Base-by-base conservation (phyloP, 2,329 filamentous ascomycete species). In the Phyllosticta ampelicida region DNA sequence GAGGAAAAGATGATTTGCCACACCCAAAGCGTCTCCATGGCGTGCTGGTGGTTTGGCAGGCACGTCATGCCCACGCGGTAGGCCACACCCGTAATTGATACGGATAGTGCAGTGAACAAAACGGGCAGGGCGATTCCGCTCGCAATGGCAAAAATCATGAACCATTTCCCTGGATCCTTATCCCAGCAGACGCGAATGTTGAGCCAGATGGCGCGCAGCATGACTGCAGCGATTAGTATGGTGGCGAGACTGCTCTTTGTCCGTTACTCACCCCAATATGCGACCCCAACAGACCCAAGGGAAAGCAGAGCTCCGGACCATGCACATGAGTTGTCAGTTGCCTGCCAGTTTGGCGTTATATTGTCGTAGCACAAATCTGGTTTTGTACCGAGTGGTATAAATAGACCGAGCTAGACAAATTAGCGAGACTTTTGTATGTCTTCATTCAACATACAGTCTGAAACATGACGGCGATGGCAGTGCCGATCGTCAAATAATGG, bases 291-390 rank as follows among this genome's bases (percentile, higher is more conserved):
- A 48, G 89, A 89, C 51, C 91, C 91, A 26, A 89, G 80, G 23
- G 94, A 79, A 29, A 95, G 73, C 58, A 95, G 81, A 1, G 86
- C 79, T 2, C 90, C 90, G 0, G 89, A 92, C 56, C 88, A 84
- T 3, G 88, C 90, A 67, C 91, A 96, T 3, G 88, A 83, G 18
- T 82, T 73, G 68, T 80, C 86, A 11, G 82, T 85, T 57, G 81
- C 74, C 87, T 95, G 94, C 66, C 87, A 86, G 65, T 95, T 82
- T 0, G 91, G 91, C 0, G 91, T 96, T 66, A 96, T 95, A 20
- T 77, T 75, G 69, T 96, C 87, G 68, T 82, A 86, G 71, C 91
- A 96, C 73, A 92, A 81, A 0, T 86, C 73, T 1, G 89, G 87
- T 60, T 84, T 81, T 16, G 82, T 81, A 5, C 82, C 87, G 9